Conservation (phyloP, 2,329 filamentous ascomycete genomes). For the Zopfia rhizophila region DNA sequence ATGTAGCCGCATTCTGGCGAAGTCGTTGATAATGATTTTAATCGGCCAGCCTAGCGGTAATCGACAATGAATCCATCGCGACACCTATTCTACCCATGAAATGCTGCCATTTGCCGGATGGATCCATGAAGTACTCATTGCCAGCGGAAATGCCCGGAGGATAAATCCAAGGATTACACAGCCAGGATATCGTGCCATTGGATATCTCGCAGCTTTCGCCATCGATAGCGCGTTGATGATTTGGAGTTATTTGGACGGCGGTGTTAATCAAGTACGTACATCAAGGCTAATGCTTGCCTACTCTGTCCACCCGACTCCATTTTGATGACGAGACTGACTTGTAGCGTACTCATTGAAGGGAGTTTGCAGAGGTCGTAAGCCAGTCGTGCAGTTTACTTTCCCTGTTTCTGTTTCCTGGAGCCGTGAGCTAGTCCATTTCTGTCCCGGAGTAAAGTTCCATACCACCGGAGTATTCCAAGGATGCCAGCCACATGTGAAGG, state of each 20-base stretch:
- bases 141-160: not conserved
- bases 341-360: constrained; percentile 37
- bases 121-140: constrained; percentile 11
- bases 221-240: constrained; percentile 17
- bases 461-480: constrained; percentile 9
- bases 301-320: constrained; percentile 30
- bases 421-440: constrained; percentile 9
- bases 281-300: constrained; percentile 38
- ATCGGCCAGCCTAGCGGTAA: constrained; percentile 31
- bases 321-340: constrained; percentile 47
- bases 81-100: constrained; percentile 8
- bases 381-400: constrained; percentile 20
- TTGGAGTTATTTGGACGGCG: constrained; percentile 29
- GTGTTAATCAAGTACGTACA: constrained; percentile 48
- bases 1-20: constrained; percentile 35
- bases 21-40: constrained; percentile 40
- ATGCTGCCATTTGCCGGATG: constrained; percentile 1
- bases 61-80: constrained; percentile 4
- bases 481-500: constrained; percentile 2
- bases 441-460: constrained; percentile 10
- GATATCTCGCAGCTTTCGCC: constrained; percentile 2
- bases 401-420: constrained; percentile 23
- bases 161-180: constrained; percentile 12
- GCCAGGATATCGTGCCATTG: constrained; percentile 2
- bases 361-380: constrained; percentile 15